Conservation (phyloP, 148 eudicot species). For the Arbutus unedo region DNA sequence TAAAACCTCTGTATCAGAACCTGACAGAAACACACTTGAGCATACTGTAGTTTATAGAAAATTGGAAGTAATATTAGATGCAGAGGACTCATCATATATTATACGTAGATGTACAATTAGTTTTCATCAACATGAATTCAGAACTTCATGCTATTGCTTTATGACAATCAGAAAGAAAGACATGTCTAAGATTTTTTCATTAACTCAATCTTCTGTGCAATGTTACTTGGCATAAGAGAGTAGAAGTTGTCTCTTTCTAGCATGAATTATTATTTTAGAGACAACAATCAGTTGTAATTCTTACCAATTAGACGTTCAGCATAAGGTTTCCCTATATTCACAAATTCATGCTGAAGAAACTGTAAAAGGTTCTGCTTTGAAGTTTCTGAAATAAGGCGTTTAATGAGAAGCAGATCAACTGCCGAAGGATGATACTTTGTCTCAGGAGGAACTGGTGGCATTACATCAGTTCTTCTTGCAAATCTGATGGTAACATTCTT, state of each 20-base stretch:
- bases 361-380: conserved; percentile 79
- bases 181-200: neutral
- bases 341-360: conserved; percentile 97
- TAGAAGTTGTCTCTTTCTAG: neutral
- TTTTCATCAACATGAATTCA: neutral
- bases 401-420: conserved; percentile 94
- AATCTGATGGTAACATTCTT: conserved; percentile 84
- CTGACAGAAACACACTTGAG: too few species aligned
- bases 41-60: too few species aligned
- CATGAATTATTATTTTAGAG: neutral
- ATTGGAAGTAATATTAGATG: too few species aligned
- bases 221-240: conserved; percentile 1
- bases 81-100: neutral
- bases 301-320: conserved; percentile 96
- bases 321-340: conserved; percentile 76
- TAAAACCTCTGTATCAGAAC: too few species aligned
- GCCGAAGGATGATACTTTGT: conserved; percentile 99
- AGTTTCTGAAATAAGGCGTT: conserved; percentile 89
- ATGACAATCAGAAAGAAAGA: neutral
- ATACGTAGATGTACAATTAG: neutral
- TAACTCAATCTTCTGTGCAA: neutral
- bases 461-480: conserved; percentile 92
- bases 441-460: conserved; percentile 93
- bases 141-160: neutral
- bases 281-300: conserved; percentile 18